phyloP scores from a whole-genome alignment of 768 basidiomycete species.

The Amanita inopinata region DNA sequence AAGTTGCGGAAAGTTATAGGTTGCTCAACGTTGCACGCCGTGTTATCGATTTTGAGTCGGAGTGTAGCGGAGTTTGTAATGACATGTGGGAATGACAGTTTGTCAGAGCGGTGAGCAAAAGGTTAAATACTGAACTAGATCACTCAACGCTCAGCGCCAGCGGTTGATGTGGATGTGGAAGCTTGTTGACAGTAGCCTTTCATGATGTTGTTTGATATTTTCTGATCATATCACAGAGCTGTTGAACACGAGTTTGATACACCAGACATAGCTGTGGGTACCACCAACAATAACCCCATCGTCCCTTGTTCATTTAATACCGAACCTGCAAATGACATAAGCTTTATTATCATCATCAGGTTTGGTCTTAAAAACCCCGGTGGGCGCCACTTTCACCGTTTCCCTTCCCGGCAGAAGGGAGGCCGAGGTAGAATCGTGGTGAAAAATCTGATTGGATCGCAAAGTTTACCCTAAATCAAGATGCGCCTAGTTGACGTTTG shows the following conservation, averaged over 20 bases:
- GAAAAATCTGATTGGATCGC: conserved; percentile 11
- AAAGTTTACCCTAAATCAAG: conserved; percentile 14
- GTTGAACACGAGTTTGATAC: no score
- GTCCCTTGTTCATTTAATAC: conserved; percentile 3
- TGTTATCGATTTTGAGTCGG: conserved; percentile 12
- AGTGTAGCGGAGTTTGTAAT: conserved; percentile 16
- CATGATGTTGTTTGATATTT: no score
- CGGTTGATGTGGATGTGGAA: neutral
- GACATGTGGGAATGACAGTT: neutral
- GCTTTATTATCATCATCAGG: conserved; percentile 6
- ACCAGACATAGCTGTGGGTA: no score
- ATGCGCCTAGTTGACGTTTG: conserved; percentile 10
- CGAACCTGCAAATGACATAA: conserved; percentile 1
- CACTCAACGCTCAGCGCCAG: neutral
- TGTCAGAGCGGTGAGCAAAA: neutral
- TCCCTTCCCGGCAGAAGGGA: conserved; percentile 11
- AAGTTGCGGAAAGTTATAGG: neutral
- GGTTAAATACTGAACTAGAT: neutral
- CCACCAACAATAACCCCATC: no score
- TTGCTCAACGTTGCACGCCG: neutral
- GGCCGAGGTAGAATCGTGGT: conserved; percentile 10
- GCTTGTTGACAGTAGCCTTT: neutral
- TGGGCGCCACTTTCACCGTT: conserved; percentile 3
- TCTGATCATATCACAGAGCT: no score
- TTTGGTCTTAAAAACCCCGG: conserved; percentile 1